phyloP scores from a whole-genome alignment of 2,329 filamentous ascomycete genomes.

The Fusarium caatingaense region DNA sequence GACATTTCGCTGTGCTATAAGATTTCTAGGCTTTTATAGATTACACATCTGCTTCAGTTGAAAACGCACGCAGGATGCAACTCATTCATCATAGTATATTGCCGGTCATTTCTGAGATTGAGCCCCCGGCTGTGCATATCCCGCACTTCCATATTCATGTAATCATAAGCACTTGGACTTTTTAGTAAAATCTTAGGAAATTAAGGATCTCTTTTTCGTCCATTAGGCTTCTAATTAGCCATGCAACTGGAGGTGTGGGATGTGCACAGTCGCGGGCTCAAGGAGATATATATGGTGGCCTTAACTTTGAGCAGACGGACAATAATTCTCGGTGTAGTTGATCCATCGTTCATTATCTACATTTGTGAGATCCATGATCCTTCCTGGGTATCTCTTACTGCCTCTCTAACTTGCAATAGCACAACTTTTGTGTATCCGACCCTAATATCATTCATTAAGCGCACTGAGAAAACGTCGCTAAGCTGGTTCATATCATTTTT shows the following conservation, averaged over 20 bases:
- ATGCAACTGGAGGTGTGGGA: too few species aligned
- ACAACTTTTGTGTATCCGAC: constrained; percentile 40
- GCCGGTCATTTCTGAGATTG: background rate
- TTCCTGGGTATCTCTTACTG: constrained; percentile 47
- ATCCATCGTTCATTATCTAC: constrained; percentile 2
- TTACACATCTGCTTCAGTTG: background rate
- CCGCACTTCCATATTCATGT: too few species aligned
- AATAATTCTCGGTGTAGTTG: background rate
- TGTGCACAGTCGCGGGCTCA: too few species aligned
- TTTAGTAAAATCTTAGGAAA: too few species aligned
- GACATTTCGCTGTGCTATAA: background rate
- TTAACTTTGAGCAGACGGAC: background rate
- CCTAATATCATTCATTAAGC: constrained; percentile 22
- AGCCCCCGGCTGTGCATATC: background rate
- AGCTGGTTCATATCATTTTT: background rate
- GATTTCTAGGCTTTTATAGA: background rate
- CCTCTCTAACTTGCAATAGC: constrained; percentile 35
- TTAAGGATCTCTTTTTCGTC: too few species aligned
- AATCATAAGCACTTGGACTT: too few species aligned
- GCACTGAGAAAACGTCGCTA: background rate
- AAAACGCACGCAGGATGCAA: background rate
- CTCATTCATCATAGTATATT: background rate
- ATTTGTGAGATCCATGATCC: constrained; percentile 40
- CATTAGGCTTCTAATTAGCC: too few species aligned
- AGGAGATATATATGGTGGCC: background rate